Base-by-base conservation (phyloP, 129 eudicot genomes). In the Artemisia tridentata region DNA sequence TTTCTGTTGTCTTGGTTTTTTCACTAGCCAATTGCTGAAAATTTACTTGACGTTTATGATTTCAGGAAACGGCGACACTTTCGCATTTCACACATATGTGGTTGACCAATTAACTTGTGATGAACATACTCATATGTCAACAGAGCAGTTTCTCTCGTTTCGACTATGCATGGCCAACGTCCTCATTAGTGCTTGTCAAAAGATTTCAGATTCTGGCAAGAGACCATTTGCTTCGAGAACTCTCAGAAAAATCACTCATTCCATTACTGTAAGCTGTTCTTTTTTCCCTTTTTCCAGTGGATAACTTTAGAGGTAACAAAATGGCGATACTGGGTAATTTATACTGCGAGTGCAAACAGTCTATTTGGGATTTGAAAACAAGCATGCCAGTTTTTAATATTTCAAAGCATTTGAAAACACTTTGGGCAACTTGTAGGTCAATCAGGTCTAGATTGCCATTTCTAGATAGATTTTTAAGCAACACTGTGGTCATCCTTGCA, bases 141-240 rank as follows among this genome's bases (percentile, higher is more conserved):
- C 62, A 58, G 67, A 63, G 20, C 50, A 29, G 53, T 58, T 79
- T 1, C 80, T 74, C 52, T 73, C 96, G 11, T 92, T 82, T 80
- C 88, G 89, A 38, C 12, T 92, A 47, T 92, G 98, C 88, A 88
- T 92, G 96, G 96, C 98, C 47, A 92, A 92, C 83, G 96, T 83
- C 25, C 95, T 92, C 77, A 86, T 92, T 67, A 92, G 98, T 68
- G 89, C 91, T 69, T 92, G 91, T 79, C 95, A 86, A 77, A 92
- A 92, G 86, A 82, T 92, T 15, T 76, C 91, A 31, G 82, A 78
- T 55, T 53, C 86, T n/a, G 82, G 88, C 69, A 86, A 82, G 82
- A 85, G 71, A 83, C 48, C 86, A 11, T 85, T 86, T 65, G 85
- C 76, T 61, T 70, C 10, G 73, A 86, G 79, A 79, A 74, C 76